Conservation (phyloP, 331 rosid genomes). For the Quercus tomentella region DNA sequence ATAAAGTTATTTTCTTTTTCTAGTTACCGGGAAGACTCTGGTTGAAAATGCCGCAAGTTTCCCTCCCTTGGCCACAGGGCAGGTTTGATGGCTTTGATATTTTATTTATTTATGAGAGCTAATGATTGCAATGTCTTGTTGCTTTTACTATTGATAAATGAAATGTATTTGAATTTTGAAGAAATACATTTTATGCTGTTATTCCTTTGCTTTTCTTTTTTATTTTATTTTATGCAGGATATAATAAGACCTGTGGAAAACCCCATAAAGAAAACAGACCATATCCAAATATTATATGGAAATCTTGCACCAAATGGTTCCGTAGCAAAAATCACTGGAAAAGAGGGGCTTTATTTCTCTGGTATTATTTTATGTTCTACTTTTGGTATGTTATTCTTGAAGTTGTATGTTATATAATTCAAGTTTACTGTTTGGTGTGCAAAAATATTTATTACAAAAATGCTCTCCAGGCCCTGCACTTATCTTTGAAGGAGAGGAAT, state of each 20-base stretch:
- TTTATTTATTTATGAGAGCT: background rate
- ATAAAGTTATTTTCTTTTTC: slow-evolving; percentile 14
- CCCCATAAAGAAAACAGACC: slow-evolving; percentile 97
- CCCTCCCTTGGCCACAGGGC: slow-evolving; percentile 72
- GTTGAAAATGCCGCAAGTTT: slow-evolving; percentile 75
- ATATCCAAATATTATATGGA: slow-evolving; percentile 81
- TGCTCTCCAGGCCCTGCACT: too few species aligned
- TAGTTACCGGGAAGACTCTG: slow-evolving; percentile 86
- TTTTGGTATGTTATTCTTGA: slow-evolving; percentile 12
- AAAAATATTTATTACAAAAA: slow-evolving; percentile 4
- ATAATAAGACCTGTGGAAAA: slow-evolving; percentile 78
- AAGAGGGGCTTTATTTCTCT: slow-evolving; percentile 91
- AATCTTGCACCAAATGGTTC: slow-evolving; percentile 91
- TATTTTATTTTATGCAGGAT: slow-evolving; percentile 43
- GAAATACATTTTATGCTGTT: background rate
- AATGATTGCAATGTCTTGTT: background rate
- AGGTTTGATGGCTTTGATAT: slow-evolving; percentile 46
- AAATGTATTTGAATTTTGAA: slow-evolving; percentile 11
- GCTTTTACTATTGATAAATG: background rate
- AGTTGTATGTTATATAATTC: background rate
- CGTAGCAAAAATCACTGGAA: slow-evolving; percentile 96
- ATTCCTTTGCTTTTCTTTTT: background rate
- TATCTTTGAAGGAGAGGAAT: too few species aligned
- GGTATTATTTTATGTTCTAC: slow-evolving; percentile 41
- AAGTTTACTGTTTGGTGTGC: background rate